Evolutionary conservation across 345 rosid species (phyloP), one percentile per base, ranked within the genome.

Genomic region (Theobroma cacao): DNA sequence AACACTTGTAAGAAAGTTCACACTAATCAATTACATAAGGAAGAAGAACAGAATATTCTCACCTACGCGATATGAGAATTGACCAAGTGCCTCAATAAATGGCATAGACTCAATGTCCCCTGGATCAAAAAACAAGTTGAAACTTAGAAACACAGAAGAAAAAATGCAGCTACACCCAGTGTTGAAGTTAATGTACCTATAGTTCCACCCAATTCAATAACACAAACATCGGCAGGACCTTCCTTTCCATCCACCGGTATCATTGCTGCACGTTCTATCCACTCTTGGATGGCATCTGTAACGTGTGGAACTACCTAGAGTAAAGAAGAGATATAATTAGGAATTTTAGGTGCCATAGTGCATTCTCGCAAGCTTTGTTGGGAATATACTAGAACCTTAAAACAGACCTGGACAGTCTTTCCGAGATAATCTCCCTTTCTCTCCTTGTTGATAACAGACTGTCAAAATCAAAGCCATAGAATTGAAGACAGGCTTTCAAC

Each of bases 41-140:
- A 28, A 10, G 24, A 22, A 63, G 18, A 69, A 68, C 20, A 40
- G 38, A 34, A 59, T 40, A 58, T 71, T 53, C 86, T 87, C 80
- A 91, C 99, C 98, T n/a, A 92, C 99, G 64, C 86, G 91, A 79
- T 89, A 94, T 1, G 98, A 96, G 83, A 96, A 94, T 68, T 96
- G 98, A 40, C 99, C 95, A 38, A 96, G 94, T 67, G 99, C 99
- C 85, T 96, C 98, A 24, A 94, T 92, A 82, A 92, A 96, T 36
- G 97, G 97, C 98, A 92, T 92, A 43, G 97, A 92, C 86, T 96
- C 99, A 77, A 96, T 96, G 84, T 96, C 99, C 77, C 99, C 99
- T 95, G 86, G 82, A 87, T 76, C 17, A 24, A 75, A 68, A 26
- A 74, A 61, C n/a, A n/a, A 17, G 17, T 18, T 26, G 34, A n/a